These are phyloP conservation scores for Puccinia novopanici DNA, from an alignment of 1,284 basidiomycete species.

Conservation along the genomic window DNA sequence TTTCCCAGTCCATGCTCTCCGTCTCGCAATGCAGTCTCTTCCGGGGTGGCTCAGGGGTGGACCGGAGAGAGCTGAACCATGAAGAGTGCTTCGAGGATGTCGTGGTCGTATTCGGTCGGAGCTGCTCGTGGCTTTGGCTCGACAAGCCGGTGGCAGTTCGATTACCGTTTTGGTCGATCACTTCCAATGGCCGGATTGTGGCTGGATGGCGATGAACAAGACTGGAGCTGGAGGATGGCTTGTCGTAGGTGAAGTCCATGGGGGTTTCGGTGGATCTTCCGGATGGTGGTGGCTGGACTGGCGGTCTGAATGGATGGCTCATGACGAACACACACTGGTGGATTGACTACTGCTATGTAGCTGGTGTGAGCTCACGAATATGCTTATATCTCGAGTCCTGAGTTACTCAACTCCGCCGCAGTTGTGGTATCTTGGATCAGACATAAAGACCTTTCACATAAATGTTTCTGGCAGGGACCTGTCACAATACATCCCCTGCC, in stretches of 20 bases:
- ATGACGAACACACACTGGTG: no score
- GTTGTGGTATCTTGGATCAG: no score
- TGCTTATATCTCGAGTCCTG: no score
- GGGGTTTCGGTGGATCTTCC: conserved; percentile 35
- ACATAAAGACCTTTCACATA: no score
- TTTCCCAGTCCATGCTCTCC: conserved; percentile 46
- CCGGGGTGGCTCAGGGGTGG: background rate
- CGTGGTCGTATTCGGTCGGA: background rate
- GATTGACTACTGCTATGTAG: no score
- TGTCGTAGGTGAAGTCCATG: conserved; percentile 48
- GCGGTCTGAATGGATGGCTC: conserved; percentile 38
- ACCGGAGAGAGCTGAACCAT: background rate
- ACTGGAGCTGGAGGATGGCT: conserved; percentile 1
- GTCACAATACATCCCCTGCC: no score
- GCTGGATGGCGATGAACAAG: background rate
- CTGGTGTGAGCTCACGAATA: no score
- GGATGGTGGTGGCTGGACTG: background rate
- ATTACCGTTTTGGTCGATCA: conserved; percentile 22
- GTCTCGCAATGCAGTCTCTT: conserved; percentile 36
- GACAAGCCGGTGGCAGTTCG: background rate
- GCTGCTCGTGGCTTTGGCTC: background rate
- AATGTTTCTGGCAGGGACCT: no score
- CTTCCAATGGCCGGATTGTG: conserved; percentile 19
- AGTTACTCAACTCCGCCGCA: no score
- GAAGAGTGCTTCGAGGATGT: background rate